Conservation (phyloP, 2,329 filamentous ascomycete genomes). For the Aspergillus sp. region DNA sequence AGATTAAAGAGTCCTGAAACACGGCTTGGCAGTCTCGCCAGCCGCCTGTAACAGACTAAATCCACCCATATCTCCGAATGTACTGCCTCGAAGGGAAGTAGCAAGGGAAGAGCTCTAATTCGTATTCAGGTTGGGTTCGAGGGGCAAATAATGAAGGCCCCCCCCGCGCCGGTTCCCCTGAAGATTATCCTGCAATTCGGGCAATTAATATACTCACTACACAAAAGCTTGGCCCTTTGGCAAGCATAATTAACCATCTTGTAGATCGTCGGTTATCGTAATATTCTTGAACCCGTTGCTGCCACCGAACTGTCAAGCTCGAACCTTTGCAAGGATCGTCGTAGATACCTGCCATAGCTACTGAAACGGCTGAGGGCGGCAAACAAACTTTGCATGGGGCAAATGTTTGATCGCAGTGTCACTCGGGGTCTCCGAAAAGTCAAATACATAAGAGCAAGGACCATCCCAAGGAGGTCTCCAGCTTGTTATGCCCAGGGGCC, state of each 20-base stretch:
- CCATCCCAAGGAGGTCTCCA: background rate
- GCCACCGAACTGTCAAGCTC: background rate
- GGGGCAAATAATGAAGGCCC: too few species aligned
- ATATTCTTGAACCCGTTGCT: background rate
- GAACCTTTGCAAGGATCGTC: background rate
- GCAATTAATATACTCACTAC: background rate
- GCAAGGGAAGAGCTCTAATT: background rate
- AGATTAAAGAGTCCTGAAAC: conserved; percentile 9
- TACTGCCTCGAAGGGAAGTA: background rate
- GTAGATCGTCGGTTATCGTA: background rate
- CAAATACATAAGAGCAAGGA: background rate
- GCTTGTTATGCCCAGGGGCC: background rate
- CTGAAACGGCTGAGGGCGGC: background rate
- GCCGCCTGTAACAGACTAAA: conserved; percentile 37
- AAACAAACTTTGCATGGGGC: background rate
- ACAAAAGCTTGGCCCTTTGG: background rate
- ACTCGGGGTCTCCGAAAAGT: background rate
- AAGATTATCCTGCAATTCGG: background rate
- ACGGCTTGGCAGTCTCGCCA: conserved; percentile 8
- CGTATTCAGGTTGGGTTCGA: background rate
- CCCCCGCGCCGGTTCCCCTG: background rate
- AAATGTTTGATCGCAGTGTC: background rate
- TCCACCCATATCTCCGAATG: background rate
- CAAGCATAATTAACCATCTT: background rate
- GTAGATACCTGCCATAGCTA: background rate